These are phyloP conservation scores for Penicillium sp. DNA, from an alignment of 2,329 filamentous ascomycete species.

Conservation along the genomic window DNA sequence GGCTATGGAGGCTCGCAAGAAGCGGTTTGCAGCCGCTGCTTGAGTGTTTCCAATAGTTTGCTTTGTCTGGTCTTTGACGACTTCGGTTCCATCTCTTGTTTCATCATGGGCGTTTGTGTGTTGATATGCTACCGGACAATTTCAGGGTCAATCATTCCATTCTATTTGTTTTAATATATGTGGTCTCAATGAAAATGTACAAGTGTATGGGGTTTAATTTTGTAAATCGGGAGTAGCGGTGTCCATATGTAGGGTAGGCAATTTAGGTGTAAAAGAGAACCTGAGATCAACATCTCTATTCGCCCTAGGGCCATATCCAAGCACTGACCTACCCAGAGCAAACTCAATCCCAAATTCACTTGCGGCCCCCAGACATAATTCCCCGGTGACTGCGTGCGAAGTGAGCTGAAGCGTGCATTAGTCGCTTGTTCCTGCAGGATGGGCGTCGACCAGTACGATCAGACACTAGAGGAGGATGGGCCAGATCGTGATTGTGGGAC, in stretches of 20 bases:
- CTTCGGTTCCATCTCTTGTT: constrained; percentile 5
- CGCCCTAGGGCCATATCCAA: not conserved
- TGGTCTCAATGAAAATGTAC: constrained; percentile 2
- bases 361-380: not conserved
- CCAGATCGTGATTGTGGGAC: constrained; percentile 21
- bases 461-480: constrained; percentile 2
- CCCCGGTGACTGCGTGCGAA: constrained; percentile 6
- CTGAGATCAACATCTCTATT: not conserved
- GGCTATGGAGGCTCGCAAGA: constrained; percentile 50
- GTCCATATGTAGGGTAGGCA: not conserved
- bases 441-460: constrained; percentile 13
- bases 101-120: constrained; percentile 28
- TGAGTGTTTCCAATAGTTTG: constrained; percentile 15
- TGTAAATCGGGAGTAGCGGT: not conserved
- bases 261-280: not conserved
- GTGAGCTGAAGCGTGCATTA: constrained; percentile 34
- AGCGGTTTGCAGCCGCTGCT: constrained; percentile 44
- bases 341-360: constrained; percentile 1
- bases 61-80: not conserved
- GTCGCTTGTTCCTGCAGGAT: constrained; percentile 35
- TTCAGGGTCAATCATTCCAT: constrained; percentile 17
- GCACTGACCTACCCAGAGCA: not conserved
- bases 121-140: constrained; percentile 19
- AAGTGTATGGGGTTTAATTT: not conserved
- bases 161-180: constrained; percentile 16